Conservation (phyloP, 2,329 filamentous ascomycete species). For the Hymenotorrendiella dingleyae region DNA sequence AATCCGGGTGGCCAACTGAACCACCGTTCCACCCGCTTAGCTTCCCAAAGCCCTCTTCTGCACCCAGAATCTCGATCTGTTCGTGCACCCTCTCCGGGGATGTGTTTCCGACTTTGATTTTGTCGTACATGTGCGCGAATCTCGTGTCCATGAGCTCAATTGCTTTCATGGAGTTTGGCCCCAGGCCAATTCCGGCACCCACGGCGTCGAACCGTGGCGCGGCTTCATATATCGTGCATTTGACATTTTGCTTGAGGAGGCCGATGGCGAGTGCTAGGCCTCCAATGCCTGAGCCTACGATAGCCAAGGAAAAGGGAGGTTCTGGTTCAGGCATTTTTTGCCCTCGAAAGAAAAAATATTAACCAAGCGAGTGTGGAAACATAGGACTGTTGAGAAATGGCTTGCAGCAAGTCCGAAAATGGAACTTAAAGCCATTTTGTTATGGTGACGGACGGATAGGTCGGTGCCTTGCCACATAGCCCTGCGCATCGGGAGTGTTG, state of each 20-base stretch:
- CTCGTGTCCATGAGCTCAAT: slow-evolving; percentile 37
- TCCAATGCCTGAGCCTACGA: slow-evolving; percentile 18
- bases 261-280: slow-evolving; percentile 19
- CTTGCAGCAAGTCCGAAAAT: too few relatives aligned
- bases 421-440: too few relatives aligned
- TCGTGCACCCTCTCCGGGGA: slow-evolving; percentile 33
- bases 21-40: slow-evolving; percentile 33
- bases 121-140: slow-evolving; percentile 34
- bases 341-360: not conserved
- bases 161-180: slow-evolving; percentile 36
- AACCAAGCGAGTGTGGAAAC: not conserved
- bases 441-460: too few relatives aligned
- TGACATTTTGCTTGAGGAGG: slow-evolving; percentile 12
- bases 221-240: slow-evolving; percentile 16
- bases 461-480: too few relatives aligned
- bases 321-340: not conserved
- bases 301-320: slow-evolving; percentile 8
- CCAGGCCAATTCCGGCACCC: slow-evolving; percentile 33
- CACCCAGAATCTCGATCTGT: slow-evolving; percentile 37
- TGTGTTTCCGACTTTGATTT: slow-evolving; percentile 35
- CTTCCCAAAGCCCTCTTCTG: slow-evolving; percentile 36
- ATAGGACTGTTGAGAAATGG: too few relatives aligned
- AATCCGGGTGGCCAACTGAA: slow-evolving; percentile 33
- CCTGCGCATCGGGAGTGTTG: too few relatives aligned
- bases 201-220: slow-evolving; percentile 17